Base-by-base conservation (phyloP, 78 protist genomes). In the Polysphondylium violaceum region DNA sequence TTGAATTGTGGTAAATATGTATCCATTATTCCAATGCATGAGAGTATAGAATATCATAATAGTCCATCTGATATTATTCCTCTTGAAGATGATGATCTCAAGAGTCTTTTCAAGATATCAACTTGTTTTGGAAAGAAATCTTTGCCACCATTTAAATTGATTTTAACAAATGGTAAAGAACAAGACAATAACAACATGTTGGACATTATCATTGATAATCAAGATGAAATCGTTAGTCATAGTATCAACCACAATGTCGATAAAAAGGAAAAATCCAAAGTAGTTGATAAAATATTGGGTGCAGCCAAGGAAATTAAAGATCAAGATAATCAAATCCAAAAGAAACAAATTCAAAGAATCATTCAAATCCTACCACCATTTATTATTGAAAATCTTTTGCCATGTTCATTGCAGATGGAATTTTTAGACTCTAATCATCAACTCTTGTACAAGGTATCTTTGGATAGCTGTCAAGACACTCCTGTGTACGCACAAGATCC, bases 401-500 rank as follows among this genome's bases (percentile, higher is more conserved):
- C 91, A 31, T 83, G 91, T 31, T 38, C 76, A 19, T 36, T 83
- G 2, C 41, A 33, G 0, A 2, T 83, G 11, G 31, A 51, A 6
- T 47, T 72, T 14, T 56, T 51, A 2, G 65, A 56, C 5, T 35
- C 65, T 56, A 33, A 33, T 38, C n/a, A 25, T 36, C 65, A 36
- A 69, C n/a, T n/a, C n/a, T 67, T 50, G 8, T 44, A 59, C 27
- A 40, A 44, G 2, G 2, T 14, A 3, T 58, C 67, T 14, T 29
- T 83, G 25, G 79, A 69, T 29, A 27, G 64, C 29, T 63, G 53
- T 17, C 47, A 67, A 58, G 35, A 44, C 0, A 38, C 31, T 17
- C 73, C 79, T 43, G 17, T 83, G 16, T 83, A 83, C 53, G 56
- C 71, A 17, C 91, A 83, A 58, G 91, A 83, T 43, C 91, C 91